A percentile compares a stretch with the other conserved stretches of the same genome.
phyloP scores from a whole-genome alignment of 1,139 yeast species.

The Starmera stellimalicola region DNA sequence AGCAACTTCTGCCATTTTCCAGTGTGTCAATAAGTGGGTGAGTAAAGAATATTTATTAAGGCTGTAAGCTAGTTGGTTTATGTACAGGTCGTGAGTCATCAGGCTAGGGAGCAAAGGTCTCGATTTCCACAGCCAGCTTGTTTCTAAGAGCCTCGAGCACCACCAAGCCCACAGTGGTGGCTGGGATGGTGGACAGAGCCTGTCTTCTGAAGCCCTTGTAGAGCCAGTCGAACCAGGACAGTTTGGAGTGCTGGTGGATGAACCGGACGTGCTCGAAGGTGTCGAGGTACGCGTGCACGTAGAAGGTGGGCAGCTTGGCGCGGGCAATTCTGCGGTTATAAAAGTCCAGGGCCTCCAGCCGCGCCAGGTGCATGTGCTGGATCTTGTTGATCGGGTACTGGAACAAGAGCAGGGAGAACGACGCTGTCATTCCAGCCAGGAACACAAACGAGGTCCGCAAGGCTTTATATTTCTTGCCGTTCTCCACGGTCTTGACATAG shows the following conservation, averaged over 20 bases:
- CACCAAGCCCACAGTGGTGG: conserved; percentile 76
- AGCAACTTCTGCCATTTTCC: too few species aligned
- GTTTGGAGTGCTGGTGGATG: conserved; percentile 43
- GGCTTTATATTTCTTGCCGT: conserved; percentile 27
- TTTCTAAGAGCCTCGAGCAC: conserved; percentile 79
- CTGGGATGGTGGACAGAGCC: conserved; percentile 72
- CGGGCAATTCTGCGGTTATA: conserved; percentile 30
- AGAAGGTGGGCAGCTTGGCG: conserved; percentile 18
- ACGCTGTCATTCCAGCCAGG: conserved; percentile 86
- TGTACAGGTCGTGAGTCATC: neutral
- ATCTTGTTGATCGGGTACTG: conserved; percentile 79
- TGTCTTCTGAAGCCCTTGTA: conserved; percentile 72
- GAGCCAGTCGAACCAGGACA: conserved; percentile 55
- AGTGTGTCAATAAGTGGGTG: neutral
- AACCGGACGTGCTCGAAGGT: conserved; percentile 52
- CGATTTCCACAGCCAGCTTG: conserved; percentile 12
- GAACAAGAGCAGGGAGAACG: conserved; percentile 61
- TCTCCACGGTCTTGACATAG: conserved; percentile 9
- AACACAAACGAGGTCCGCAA: conserved; percentile 65
- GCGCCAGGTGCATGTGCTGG: conserved; percentile 69
- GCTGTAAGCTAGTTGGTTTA: too few species aligned
- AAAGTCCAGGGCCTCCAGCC: conserved; percentile 74
- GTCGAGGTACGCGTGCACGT: conserved; percentile 65
- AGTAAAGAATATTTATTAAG: too few species aligned
- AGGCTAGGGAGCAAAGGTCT: neutral